Percentiles rank a stretch among this genome's conserved stretches.
Conservation (phyloP, 1,139 yeast species). For the Hanseniaspora uvarum region DNA sequence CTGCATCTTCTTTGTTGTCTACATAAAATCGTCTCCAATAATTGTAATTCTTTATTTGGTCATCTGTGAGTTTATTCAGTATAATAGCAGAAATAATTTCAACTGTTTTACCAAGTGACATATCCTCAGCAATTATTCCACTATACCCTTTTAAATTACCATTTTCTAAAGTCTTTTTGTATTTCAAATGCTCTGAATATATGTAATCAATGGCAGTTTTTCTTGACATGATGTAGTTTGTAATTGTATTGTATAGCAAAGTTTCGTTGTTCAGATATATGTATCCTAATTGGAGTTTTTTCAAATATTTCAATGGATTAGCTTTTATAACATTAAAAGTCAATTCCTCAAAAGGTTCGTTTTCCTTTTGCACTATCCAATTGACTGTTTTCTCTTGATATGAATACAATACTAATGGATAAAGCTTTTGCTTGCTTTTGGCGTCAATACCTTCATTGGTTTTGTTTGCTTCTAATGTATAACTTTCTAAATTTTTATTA, state of each 20-base stretch:
- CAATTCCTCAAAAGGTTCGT: background rate
- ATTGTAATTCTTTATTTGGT: slow-evolving; percentile 30
- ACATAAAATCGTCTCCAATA: background rate
- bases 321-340: slow-evolving; percentile 6
- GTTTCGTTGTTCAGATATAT: background rate
- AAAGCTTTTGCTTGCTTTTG: background rate
- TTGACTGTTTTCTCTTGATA: slow-evolving; percentile 29
- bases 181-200: slow-evolving; percentile 16
- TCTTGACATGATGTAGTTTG: slow-evolving; percentile 25
- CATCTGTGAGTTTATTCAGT: slow-evolving; percentile 39
- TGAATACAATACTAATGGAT: slow-evolving; percentile 23
- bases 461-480: background rate
- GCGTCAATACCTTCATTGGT: background rate
- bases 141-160: slow-evolving; percentile 37
- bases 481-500: background rate
- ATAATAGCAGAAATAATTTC: slow-evolving; percentile 61
- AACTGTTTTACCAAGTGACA: slow-evolving; percentile 94
- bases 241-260: slow-evolving; percentile 24
- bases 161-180: background rate
- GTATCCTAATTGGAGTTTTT: slow-evolving; percentile 23
- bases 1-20: slow-evolving; percentile 18
- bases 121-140: slow-evolving; percentile 79
- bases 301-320: slow-evolving; percentile 27
- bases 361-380: slow-evolving; percentile 30
- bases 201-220: slow-evolving; percentile 19